Base-by-base conservation (phyloP, 306 rosid species). In the Dicorynia guianensis region DNA sequence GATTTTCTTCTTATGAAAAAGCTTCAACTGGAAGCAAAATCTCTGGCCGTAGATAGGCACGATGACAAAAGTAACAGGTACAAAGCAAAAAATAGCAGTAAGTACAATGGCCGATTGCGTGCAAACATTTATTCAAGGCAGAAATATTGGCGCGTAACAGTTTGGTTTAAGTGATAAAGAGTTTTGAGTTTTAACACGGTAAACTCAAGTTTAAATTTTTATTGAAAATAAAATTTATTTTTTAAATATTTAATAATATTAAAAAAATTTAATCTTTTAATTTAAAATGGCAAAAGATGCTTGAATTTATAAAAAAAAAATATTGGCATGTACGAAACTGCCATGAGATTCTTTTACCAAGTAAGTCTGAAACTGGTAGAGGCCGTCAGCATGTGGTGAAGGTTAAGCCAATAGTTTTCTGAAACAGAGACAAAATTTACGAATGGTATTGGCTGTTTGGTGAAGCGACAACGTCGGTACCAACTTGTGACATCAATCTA, bases 61-160 rank as follows among this genome's bases (percentile, higher is more conserved):
- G 52, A 6, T n/a, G 78, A 81, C 85, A 76, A 81, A 69, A 64
- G 47, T 55, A 76, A 71, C 57, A 64, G 80, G 79, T 64, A n/a
- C 36, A 71, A 70, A 57, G 25, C 53, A 57, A 25, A 71, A 81
- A 70, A 2, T 33, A 70, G 15, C 55, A 33, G 34, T 43, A 57
- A 11, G 73, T 63, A 71, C 63, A 69, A 47, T 42, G 60, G 73
- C 73, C 56, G 57, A 72, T 38, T 62, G 5, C 61, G 42, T 44
- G 72, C 11, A 69, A 53, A 50, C 30, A 35, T 53, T 61, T 33
- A 58, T 39, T 9, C 20, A 47, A 11, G 48, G 34, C 47, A 75
- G 30, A 25, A 2, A 25, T 1, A 25, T 25, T 25, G 30, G 30
- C n/a, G n/a, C n/a, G n/a, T n/a, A n/a, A n/a, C n/a, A n/a, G n/a